Percentiles rank a stretch among this genome's conserved stretches.
Evolutionary conservation across 345 rosid genomes (phyloP).

Genomic region (Pugionium dolabratum): DNA sequence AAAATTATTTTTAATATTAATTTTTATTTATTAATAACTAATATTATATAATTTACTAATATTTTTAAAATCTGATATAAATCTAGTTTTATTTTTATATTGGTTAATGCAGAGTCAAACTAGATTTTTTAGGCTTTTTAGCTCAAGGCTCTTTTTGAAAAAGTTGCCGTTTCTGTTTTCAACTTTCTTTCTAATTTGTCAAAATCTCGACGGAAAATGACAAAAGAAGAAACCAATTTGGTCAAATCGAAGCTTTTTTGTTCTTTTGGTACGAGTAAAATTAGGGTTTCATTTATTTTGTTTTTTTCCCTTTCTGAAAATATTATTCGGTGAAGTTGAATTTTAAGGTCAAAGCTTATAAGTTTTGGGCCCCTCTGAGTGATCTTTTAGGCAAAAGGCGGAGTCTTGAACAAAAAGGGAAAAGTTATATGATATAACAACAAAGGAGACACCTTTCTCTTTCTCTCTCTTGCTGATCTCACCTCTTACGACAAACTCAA

Average conservation of each 20-base stretch:
- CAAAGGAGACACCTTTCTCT: background rate
- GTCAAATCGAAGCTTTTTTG: conserved; percentile 43
- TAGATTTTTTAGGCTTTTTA: conserved; percentile 32
- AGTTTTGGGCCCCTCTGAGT: background rate
- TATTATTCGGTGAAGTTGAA: conserved; percentile 16
- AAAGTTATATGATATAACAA: conserved; percentile 34
- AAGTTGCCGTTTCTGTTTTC: background rate
- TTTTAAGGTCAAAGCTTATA: conserved; percentile 5
- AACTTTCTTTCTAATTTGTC: conserved; percentile 30
- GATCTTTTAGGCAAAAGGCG: background rate
- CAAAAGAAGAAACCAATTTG: conserved; percentile 36
- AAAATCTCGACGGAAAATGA: conserved; percentile 37
- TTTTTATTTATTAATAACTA: too few species aligned
- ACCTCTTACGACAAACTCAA: conserved; percentile 3
- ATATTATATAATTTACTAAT: too few species aligned
- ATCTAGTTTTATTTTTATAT: background rate
- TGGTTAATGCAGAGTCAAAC: conserved; percentile 19
- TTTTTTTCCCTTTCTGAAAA: conserved; percentile 7
- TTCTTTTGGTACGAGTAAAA: conserved; percentile 22
- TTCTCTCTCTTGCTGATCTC: conserved; percentile 24
- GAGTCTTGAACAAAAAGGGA: conserved; percentile 15
- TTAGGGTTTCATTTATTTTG: conserved; percentile 26
- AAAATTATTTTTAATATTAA: too few species aligned
- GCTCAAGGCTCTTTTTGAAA: conserved; percentile 18
- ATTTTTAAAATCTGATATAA: too few species aligned